These are phyloP conservation scores for Ophiostoma angusticollis DNA, from an alignment of 2,329 filamentous ascomycete genomes.

Conservation along the genomic window DNA sequence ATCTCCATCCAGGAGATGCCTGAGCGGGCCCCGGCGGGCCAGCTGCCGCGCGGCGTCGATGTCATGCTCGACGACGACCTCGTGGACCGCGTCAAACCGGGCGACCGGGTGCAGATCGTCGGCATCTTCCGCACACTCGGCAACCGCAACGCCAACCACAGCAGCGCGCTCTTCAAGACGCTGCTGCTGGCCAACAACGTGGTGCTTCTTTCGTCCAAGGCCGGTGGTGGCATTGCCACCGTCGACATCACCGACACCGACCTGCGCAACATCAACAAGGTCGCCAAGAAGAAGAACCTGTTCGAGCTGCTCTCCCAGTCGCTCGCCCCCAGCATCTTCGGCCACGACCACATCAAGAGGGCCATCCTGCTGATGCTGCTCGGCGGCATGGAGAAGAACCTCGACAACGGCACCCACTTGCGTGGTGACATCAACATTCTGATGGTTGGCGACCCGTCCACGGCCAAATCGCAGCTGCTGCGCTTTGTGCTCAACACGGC, in stretches of 20 bases:
- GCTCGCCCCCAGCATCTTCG: slow-evolving; percentile 89
- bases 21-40: slow-evolving; percentile 85
- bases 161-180: slow-evolving; percentile 89
- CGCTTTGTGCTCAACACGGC: slow-evolving; percentile 96
- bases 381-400: slow-evolving; percentile 93
- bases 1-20: slow-evolving; percentile 99
- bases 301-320: slow-evolving; percentile 91
- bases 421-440: slow-evolving; percentile 98
- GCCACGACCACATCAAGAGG: slow-evolving; percentile 96
- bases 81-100: slow-evolving; percentile 88
- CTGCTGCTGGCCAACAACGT: slow-evolving; percentile 89
- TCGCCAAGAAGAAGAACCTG: slow-evolving; percentile 85
- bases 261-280: slow-evolving; percentile 96
- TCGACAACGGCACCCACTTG: slow-evolving; percentile 94
- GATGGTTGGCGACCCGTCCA: slow-evolving; percentile 98
- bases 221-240: slow-evolving; percentile 83
- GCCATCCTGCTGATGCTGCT: slow-evolving; percentile 91
- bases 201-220: slow-evolving; percentile 88
- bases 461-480: slow-evolving; percentile 93
- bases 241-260: slow-evolving; percentile 91
- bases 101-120: slow-evolving; percentile 92
- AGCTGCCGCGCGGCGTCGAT: slow-evolving; percentile 88
- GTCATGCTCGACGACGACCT: slow-evolving; percentile 95
- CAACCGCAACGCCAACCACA: slow-evolving; percentile 82
- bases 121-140: slow-evolving; percentile 89